A percentile compares a stretch with the other conserved stretches of the same genome.
phyloP scores from a whole-genome alignment of 176 grass and related monocot species.

The Cenchrus americanus region DNA sequence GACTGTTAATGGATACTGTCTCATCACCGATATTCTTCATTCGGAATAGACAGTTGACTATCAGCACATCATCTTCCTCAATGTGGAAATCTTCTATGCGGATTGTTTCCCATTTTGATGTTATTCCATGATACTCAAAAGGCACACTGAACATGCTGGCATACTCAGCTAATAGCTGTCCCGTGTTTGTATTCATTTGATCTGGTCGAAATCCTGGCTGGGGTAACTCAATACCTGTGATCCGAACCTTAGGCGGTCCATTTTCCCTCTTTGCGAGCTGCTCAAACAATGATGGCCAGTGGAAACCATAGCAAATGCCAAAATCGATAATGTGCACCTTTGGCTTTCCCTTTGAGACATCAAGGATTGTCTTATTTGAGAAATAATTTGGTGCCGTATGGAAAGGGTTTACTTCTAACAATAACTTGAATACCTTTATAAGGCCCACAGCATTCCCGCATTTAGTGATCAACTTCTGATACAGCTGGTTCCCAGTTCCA shows the following conservation, averaged over 20 bases:
- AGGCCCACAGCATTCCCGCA: background rate
- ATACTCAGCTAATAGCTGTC: slow-evolving; percentile 57
- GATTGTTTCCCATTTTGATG: slow-evolving; percentile 65
- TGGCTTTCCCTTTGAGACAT: slow-evolving; percentile 43
- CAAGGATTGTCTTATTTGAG: slow-evolving; percentile 61
- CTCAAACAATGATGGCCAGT: slow-evolving; percentile 74
- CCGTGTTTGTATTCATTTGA: slow-evolving; percentile 36
- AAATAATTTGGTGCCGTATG: slow-evolving; percentile 45
- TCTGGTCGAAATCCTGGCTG: slow-evolving; percentile 60
- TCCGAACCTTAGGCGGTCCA: slow-evolving; percentile 54
- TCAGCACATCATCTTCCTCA: slow-evolving; percentile 35
- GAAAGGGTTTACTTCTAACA: slow-evolving; percentile 44
- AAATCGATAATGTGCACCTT: slow-evolving; percentile 80
- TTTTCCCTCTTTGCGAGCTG: slow-evolving; percentile 46
- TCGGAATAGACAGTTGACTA: slow-evolving; percentile 36
- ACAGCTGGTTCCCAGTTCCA: slow-evolving; percentile 61
- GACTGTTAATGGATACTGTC: slow-evolving; percentile 43
- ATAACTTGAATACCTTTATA: slow-evolving; percentile 44
- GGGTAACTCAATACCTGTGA: slow-evolving; percentile 72
- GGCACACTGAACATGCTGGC: slow-evolving; percentile 64
- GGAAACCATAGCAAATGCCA: slow-evolving; percentile 72
- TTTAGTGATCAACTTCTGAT: slow-evolving; percentile 20
- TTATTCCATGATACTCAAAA: slow-evolving; percentile 61
- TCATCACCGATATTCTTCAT: slow-evolving; percentile 50
- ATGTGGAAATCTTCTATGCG: slow-evolving; percentile 36